phyloP scores from a whole-genome alignment of 208 protist genomes.

The Leptomonas seymouri region DNA sequence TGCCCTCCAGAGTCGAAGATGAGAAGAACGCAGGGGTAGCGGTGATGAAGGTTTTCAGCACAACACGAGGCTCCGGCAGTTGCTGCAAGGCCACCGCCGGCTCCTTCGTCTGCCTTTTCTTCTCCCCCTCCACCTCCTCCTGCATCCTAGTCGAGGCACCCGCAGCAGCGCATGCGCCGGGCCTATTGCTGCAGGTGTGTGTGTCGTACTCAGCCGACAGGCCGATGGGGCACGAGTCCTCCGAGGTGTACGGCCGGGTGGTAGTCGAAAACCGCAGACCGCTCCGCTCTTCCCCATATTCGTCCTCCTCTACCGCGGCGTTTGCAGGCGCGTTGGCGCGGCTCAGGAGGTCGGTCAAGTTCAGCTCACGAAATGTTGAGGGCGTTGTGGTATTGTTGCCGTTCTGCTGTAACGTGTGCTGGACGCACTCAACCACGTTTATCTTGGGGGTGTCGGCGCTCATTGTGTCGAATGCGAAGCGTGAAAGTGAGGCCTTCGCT shows the following conservation, averaged over 20 bases:
- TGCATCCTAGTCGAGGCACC: not conserved
- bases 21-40: not conserved
- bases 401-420: not conserved
- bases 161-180: not conserved
- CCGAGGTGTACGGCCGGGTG: slow-evolving; percentile 14
- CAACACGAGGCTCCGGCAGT: not conserved
- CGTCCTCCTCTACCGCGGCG: not conserved
- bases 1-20: not conserved
- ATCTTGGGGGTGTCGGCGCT: too few relatives aligned
- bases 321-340: not conserved
- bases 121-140: not conserved
- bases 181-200: not conserved
- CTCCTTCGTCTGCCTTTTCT: not conserved
- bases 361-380: not conserved
- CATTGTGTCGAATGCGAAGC: too few relatives aligned
- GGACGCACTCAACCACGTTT: not conserved
- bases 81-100: not conserved
- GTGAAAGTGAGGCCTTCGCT: too few relatives aligned
- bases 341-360: not conserved
- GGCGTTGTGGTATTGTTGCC: too few relatives aligned
- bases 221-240: not conserved
- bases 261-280: slow-evolving; percentile 5
- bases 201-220: not conserved
- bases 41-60: not conserved
- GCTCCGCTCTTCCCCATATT: not conserved